Percentiles rank a stretch among this genome's conserved stretches.
These are phyloP conservation scores for Osmanthus fragrans DNA, from an alignment of 257 asterid genomes.

Conservation along the genomic window DNA sequence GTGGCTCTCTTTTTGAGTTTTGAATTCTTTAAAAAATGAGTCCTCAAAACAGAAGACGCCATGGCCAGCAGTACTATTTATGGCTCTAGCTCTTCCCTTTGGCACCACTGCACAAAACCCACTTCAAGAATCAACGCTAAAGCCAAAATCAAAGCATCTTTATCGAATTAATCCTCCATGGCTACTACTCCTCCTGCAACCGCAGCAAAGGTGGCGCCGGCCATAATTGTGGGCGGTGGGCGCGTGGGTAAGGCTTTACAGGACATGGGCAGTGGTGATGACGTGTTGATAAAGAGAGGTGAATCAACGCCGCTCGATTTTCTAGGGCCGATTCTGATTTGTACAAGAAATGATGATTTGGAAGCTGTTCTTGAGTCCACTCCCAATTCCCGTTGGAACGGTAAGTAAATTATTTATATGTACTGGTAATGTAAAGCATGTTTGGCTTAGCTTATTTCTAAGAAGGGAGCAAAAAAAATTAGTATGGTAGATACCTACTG, in stretches of 20 bases:
- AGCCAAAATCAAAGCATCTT: slow-evolving; percentile 42
- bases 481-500: too few relatives aligned
- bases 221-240: slow-evolving; percentile 92
- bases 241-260: slow-evolving; percentile 93
- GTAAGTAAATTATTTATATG: slow-evolving; percentile 34
- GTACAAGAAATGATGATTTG: slow-evolving; percentile 92
- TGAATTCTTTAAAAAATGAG: slow-evolving; percentile 45
- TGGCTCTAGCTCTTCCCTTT: slow-evolving; percentile 49
- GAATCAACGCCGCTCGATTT: slow-evolving; percentile 79
- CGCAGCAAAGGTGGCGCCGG: slow-evolving; percentile 59
- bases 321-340: slow-evolving; percentile 79
- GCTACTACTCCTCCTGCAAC: slow-evolving; percentile 25
- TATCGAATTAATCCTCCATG: slow-evolving; percentile 45
- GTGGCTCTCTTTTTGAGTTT: slow-evolving; percentile 67
- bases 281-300: slow-evolving; percentile 80
- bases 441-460: too few relatives aligned
- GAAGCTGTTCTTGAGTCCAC: slow-evolving; percentile 91
- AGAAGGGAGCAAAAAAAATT: too few relatives aligned
- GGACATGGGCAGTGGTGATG: slow-evolving; percentile 83
- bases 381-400: slow-evolving; percentile 86
- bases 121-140: slow-evolving; percentile 31
- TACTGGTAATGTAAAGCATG: too few relatives aligned
- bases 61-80: slow-evolving; percentile 46
- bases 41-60: slow-evolving; percentile 34
- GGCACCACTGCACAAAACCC: slow-evolving; percentile 39